These are phyloP conservation scores for Pythium myriotylum DNA, from an alignment of 352 stramenopile genomes.

Conservation along the genomic window DNA sequence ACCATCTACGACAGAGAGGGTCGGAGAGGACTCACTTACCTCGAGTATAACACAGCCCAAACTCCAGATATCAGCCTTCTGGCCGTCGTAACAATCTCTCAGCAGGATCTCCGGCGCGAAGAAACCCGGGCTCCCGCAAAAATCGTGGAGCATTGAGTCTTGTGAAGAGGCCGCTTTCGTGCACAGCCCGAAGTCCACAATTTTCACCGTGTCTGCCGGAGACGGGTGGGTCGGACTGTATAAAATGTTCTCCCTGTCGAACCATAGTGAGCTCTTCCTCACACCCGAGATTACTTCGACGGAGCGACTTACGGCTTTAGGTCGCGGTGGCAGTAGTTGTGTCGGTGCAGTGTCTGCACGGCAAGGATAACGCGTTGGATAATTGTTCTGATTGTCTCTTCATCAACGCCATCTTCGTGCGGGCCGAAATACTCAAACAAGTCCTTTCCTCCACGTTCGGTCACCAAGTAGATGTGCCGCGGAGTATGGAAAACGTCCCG, in stretches of 20 bases:
- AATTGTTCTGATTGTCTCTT: conserved; percentile 46
- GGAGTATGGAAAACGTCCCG: conserved; percentile 79
- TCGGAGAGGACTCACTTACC: conserved; percentile 21
- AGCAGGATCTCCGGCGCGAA: conserved; percentile 86
- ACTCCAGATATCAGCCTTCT: conserved; percentile 85
- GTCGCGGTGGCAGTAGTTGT: conserved; percentile 80
- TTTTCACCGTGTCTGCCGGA: conserved; percentile 47
- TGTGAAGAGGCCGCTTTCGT: conserved; percentile 43
- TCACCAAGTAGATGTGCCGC: conserved; percentile 84
- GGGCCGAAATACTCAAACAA: conserved; percentile 83
- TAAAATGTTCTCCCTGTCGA: conserved; percentile 69
- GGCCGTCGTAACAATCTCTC: conserved; percentile 61
- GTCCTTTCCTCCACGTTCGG: conserved; percentile 78
- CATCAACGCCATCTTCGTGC: conserved; percentile 44
- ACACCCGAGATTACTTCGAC: background rate
- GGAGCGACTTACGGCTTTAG: conserved; percentile 61
- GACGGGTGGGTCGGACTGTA: conserved; percentile 37
- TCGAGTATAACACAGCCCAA: conserved; percentile 86
- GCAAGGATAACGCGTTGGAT: conserved; percentile 51
- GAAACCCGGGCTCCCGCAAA: conserved; percentile 83
- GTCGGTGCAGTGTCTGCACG: conserved; percentile 54
- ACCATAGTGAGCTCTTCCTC: background rate
- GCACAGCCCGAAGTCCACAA: conserved; percentile 85
- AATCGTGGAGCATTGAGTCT: conserved; percentile 55
- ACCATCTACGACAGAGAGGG: background rate